Base-by-base conservation (phyloP, 2,329 filamentous ascomycete genomes). In the Orbilia ellipsospora region DNA sequence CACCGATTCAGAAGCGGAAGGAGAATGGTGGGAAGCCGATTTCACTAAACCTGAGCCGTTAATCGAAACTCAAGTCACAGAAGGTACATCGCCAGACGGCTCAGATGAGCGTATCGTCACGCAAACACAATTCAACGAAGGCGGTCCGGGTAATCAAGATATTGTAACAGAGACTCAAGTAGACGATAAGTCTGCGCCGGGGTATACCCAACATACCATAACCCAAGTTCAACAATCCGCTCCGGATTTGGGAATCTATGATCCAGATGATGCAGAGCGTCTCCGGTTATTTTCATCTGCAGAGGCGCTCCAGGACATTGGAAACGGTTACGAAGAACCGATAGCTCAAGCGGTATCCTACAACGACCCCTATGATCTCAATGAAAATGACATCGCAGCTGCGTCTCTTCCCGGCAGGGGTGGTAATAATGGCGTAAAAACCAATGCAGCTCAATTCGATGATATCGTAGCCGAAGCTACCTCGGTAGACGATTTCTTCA, bases 21-120 rank as follows among this genome's bases (percentile, higher is more conserved):
- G 36, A 16, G 2, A 42, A 28, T 61, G 57, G 57, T 61, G 50
- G 28, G 18, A 31, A 8, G 18, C 57, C 3, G 23, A 44, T 16
- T 23, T 18, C 16, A 40, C 36, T 18, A 48, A n/a, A n/a, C 15
- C 15, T 13, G 57, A 28, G 13, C 40, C 40, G 2, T 7, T 31
- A 28, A 36, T 61, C 5, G 42, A 61, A 1, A 61, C 57, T 12
- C 2, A 7, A 18, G n/a, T 61, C 26, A 36, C 40, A 8, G 42
- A 61, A 16, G 20, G 23, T 5, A 50, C 16, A 10, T 4, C 42
- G 2, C 57, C 57, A n/a, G 57, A 61, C 26, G 57, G 57, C 42
- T 31, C 55, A 13, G 55, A 50, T 2, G 57, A 61, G 18, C 57
- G 23, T 28, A 61, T 50, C 13, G 40, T 61, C 4, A 61, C 57